phyloP scores from a whole-genome alignment of 345 rosid genomes.

The Populus davidiana region DNA sequence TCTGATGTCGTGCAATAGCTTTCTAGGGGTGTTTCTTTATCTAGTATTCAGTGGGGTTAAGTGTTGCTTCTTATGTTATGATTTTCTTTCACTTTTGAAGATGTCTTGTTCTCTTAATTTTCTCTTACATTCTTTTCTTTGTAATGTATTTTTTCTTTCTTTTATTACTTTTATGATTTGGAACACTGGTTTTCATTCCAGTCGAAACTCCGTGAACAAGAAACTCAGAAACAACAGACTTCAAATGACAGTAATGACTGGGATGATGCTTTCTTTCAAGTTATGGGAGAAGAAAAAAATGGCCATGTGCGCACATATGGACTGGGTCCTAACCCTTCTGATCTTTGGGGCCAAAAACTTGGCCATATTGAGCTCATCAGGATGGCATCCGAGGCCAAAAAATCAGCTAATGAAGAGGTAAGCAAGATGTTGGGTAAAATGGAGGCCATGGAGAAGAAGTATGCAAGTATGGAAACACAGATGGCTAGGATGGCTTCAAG shows the following conservation, averaged over 20 bases:
- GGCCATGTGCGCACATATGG: conserved; percentile 21
- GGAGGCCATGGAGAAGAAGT: conserved; percentile 40
- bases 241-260: conserved; percentile 16
- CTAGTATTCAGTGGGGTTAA: too few relatives aligned
- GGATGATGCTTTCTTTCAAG: conserved; percentile 30
- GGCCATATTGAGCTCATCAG: conserved; percentile 9
- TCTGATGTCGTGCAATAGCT: too few relatives aligned
- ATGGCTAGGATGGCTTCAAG: conserved; percentile 32
- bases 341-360: conserved; percentile 21
- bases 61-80: neutral
- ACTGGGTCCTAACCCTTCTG: conserved; percentile 20
- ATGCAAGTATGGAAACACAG: conserved; percentile 31
- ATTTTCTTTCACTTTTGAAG: neutral
- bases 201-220: conserved; percentile 29
- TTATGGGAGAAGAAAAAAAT: conserved; percentile 27
- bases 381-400: conserved; percentile 32
- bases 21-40: too few relatives aligned
- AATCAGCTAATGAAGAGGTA: conserved; percentile 25
- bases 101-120: neutral
- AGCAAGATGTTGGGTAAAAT: conserved; percentile 29
- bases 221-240: conserved; percentile 14
- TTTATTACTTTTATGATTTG: neutral
- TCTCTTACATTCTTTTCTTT: too few relatives aligned
- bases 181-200: conserved; percentile 10
- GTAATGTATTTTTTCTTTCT: neutral